Base-by-base conservation (phyloP, 164 flowering plant species). In the Umbilicus rupestris region DNA sequence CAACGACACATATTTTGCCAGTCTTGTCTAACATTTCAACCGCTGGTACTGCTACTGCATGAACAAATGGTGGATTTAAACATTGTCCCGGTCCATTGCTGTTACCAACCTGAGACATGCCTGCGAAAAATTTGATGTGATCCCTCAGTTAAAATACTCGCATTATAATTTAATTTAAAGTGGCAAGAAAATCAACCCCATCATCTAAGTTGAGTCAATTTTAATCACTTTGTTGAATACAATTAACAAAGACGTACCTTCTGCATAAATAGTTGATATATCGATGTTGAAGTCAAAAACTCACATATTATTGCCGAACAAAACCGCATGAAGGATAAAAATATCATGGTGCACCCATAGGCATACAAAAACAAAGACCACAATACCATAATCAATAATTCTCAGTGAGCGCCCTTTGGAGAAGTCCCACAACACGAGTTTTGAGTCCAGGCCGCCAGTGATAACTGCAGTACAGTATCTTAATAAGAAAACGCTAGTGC, bases 401-500 rank as follows among this genome's bases (percentile, higher is more conserved):
- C 83, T 83, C 78, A 45, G 65, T 15, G 85, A 85, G 3, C 89
- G 87, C 44, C 92, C 96, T 76, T 84, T 87, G 67, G 97, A 90
- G 78, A 87, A 86, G 76, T 91, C 95, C 97, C 97, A 94, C 82
- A 85, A 71, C 62, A 91, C 77, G 71, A 94, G 87, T 78, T 87
- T 89, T 63, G 96, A 84, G 76, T 94, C 99, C 68, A 91, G 86
- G 69, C 96, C 96, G 62, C 96, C 99, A 69, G 96, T 85, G 64
- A 91, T 83, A 67, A 83, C 97, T 91, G 87, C 71, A 44, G 69
- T 73, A 66, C 39, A 41, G 26, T n/a, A 63, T 33, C 16, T 63
- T 46, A 63, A 39, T 35, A 20, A 35, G 22, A n/a, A 41, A 11
- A n/a, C 3, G 46, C 16, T 15, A 8, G 65, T 10, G 15, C 45